Evolutionary conservation across 23 red algal genomes (phyloP).

Genomic region (Agarophyton chilense): DNA sequence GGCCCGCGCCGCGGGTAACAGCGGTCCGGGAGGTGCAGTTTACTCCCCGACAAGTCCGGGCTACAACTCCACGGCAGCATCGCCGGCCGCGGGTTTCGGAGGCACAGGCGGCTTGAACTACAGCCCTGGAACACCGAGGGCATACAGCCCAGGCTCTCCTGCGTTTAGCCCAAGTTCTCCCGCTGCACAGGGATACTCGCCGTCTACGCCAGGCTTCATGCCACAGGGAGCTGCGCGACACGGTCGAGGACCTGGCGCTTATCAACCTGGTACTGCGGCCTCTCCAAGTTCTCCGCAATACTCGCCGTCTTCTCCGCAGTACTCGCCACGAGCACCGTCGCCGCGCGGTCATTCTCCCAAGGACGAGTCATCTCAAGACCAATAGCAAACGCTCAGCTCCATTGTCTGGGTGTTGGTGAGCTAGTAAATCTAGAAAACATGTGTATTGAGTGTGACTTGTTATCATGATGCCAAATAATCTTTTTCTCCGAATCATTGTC

Average conservation of each 20-base stretch:
- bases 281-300: constrained; percentile 92
- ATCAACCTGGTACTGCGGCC: constrained; percentile 33
- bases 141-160: constrained; percentile 74
- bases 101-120: constrained; percentile 12
- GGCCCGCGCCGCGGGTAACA: constrained; percentile 2
- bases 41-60: constrained; percentile 71
- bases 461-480: too few species aligned
- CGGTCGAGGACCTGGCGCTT: background rate
- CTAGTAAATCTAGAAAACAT: background rate
- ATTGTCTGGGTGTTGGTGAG: background rate
- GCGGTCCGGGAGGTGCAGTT: constrained; percentile 1
- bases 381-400: background rate
- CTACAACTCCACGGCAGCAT: constrained; percentile 53
- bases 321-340: constrained; percentile 56
- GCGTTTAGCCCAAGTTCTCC: constrained; percentile 57
- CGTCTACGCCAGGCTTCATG: constrained; percentile 69
- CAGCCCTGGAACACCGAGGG: constrained; percentile 29
- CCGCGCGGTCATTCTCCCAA: constrained; percentile 13
- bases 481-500: too few species aligned
- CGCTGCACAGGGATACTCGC: constrained; percentile 67
- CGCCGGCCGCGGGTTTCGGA: constrained; percentile 37
- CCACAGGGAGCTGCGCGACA: constrained; percentile 26
- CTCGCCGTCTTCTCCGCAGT: constrained; percentile 82
- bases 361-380: background rate
- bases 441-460: background rate